Conservation (phyloP, 768 basidiomycete species). For the Rhizopogon vulgaris region DNA sequence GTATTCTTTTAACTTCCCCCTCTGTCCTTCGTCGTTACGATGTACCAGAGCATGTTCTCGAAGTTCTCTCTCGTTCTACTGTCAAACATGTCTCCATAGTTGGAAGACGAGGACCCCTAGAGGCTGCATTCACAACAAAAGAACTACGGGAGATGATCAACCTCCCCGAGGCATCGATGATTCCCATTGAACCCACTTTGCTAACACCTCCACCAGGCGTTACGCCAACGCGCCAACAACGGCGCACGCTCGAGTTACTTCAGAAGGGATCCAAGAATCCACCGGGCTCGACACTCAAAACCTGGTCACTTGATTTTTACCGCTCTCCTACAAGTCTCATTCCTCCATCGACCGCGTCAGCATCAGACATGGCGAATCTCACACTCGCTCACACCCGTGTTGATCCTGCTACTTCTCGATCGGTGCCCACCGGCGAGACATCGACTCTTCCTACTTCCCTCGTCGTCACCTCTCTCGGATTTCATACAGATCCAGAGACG, state of each 20-base stretch:
- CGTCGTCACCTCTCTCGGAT: conserved; percentile 85
- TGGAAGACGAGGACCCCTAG: conserved; percentile 79
- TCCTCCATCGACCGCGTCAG: conserved; percentile 14
- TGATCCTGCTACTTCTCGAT: conserved; percentile 40
- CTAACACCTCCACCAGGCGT: conserved; percentile 30
- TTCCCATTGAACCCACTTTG: conserved; percentile 46
- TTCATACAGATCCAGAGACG: conserved; percentile 58
- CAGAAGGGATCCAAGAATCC: conserved; percentile 51
- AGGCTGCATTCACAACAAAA: conserved; percentile 89
- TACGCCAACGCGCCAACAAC: conserved; percentile 54
- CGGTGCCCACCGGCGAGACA: conserved; percentile 50
- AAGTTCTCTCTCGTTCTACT: conserved; percentile 51
- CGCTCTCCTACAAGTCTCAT: conserved; percentile 54
- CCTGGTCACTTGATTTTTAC: conserved; percentile 83
- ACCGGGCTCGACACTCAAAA: conserved; percentile 47
- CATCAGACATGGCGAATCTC: conserved; percentile 32
- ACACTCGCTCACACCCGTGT: conserved; percentile 57
- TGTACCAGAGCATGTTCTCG: conserved; percentile 69
- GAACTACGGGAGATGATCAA: conserved; percentile 82
- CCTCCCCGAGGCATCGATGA: conserved; percentile 60
- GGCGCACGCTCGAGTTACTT: conserved; percentile 60
- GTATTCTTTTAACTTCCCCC: conserved; percentile 76
- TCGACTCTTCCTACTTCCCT: conserved; percentile 59
- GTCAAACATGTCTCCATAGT: conserved; percentile 79
- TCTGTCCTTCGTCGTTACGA: conserved; percentile 64